These are phyloP conservation scores for Backusella macrospora DNA, from an alignment of 192 early-diverging fungal genomes.

Conservation along the genomic window DNA sequence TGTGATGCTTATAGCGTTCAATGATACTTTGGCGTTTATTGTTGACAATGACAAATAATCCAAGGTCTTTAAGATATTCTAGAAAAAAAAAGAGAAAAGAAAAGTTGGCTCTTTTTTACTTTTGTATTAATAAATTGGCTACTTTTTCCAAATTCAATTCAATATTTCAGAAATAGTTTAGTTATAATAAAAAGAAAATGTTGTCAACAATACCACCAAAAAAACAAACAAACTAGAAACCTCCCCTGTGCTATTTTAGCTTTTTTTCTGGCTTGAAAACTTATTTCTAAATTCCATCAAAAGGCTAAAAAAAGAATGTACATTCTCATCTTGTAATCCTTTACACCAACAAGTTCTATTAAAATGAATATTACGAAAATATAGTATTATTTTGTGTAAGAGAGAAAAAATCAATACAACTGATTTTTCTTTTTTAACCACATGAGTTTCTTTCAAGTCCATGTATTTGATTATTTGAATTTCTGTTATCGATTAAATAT, in stretches of 20 bases:
- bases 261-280: not conserved
- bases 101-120: conserved; percentile 1
- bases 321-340: not conserved
- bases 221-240: not conserved
- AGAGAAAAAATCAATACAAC: not conserved
- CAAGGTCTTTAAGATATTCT: not conserved
- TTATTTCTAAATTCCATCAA: conserved; percentile 6
- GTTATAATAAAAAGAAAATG: conserved; percentile 11
- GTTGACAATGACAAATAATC: conserved; percentile 1
- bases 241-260: not conserved
- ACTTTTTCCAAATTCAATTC: not conserved
- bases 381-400: not conserved
- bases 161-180: not conserved
- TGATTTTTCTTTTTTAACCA: conserved; percentile 1
- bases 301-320: not conserved
- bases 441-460: conserved; percentile 2
- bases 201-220: not conserved
- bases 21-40: not conserved
- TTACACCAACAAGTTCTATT: not conserved
- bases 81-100: conserved; percentile 2
- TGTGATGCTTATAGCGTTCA: not conserved
- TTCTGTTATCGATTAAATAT: not conserved
- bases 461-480: not conserved
- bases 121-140: not conserved
- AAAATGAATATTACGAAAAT: not conserved